phyloP scores from a whole-genome alignment of 2,329 filamentous ascomycete genomes.

The Teratosphaeria zuluensis region DNA sequence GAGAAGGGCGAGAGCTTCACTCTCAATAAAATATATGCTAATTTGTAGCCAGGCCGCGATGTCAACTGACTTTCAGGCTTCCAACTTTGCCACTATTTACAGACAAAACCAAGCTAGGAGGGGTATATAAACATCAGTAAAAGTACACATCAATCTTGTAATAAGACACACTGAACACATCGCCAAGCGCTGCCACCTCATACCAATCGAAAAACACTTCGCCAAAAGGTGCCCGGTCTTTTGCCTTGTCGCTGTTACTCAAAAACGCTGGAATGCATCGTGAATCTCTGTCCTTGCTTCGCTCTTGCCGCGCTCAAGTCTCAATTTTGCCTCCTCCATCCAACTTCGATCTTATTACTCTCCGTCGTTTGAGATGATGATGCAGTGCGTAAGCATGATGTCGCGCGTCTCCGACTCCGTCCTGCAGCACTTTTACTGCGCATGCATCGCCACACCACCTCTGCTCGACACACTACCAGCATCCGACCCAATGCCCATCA shows the following conservation, averaged over 20 bases:
- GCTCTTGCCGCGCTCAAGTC: neutral
- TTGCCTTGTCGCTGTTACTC: neutral
- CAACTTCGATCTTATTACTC: no score
- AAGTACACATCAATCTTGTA: neutral
- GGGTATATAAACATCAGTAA: neutral
- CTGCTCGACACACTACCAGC: neutral
- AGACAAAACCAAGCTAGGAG: neutral
- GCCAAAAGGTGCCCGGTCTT: neutral
- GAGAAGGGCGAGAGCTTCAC: no score
- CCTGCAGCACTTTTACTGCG: neutral
- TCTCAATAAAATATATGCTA: no score
- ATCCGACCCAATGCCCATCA: constrained; percentile 3
- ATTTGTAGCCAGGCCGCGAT: no score
- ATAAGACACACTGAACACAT: neutral
- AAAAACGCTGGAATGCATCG: neutral
- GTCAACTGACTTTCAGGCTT: no score
- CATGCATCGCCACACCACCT: neutral
- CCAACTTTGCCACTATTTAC: no score
- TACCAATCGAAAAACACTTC: neutral
- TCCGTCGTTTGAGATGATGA: no score
- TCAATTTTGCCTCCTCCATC: neutral
- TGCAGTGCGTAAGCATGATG: neutral
- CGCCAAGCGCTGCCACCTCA: neutral
- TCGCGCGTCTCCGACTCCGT: neutral
- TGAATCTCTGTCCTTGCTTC: neutral